These are phyloP conservation scores for Rhodotorula glutinis DNA, from an alignment of 1,284 basidiomycete genomes.

Conservation along the genomic window DNA sequence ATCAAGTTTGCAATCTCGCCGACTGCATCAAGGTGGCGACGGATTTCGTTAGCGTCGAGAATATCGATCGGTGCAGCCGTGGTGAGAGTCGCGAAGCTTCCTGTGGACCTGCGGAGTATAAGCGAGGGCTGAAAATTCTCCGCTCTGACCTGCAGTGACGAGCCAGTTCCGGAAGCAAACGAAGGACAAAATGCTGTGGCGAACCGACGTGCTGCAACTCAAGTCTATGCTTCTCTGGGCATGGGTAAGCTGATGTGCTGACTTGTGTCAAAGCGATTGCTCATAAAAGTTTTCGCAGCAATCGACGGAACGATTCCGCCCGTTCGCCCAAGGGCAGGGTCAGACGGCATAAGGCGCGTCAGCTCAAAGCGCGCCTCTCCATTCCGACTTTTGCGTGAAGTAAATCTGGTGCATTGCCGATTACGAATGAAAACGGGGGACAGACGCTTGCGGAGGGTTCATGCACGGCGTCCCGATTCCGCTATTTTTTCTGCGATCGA, in stretches of 20 bases:
- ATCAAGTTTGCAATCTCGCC: conserved; percentile 72
- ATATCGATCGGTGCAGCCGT: conserved; percentile 57
- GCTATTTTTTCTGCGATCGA: too few species aligned
- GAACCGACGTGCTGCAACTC: conserved; percentile 88
- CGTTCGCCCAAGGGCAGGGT: too few species aligned
- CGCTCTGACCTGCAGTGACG: conserved; percentile 60
- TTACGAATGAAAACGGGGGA: too few species aligned
- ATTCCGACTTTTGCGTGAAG: too few species aligned
- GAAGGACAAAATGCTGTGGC: conserved; percentile 73
- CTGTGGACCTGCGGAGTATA: neutral
- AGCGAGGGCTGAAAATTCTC: too few species aligned
- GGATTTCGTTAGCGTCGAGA: conserved; percentile 92
- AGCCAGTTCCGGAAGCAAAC: conserved; percentile 86
- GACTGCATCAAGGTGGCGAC: conserved; percentile 96
- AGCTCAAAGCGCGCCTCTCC: too few species aligned
- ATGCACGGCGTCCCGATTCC: too few species aligned
- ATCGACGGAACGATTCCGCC: conserved; percentile 3
- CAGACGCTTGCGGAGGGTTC: too few species aligned
- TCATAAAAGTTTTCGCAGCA: neutral
- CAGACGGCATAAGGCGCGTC: too few species aligned
- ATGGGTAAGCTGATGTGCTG: conserved; percentile 13
- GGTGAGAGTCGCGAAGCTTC: conserved; percentile 14
- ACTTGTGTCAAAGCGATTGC: too few species aligned
- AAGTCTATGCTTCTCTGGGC: conserved; percentile 52
- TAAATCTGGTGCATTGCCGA: too few species aligned